Evolutionary conservation across 805 yeast species (phyloP).

Genomic region (Schwanniomyces occidentalis): DNA sequence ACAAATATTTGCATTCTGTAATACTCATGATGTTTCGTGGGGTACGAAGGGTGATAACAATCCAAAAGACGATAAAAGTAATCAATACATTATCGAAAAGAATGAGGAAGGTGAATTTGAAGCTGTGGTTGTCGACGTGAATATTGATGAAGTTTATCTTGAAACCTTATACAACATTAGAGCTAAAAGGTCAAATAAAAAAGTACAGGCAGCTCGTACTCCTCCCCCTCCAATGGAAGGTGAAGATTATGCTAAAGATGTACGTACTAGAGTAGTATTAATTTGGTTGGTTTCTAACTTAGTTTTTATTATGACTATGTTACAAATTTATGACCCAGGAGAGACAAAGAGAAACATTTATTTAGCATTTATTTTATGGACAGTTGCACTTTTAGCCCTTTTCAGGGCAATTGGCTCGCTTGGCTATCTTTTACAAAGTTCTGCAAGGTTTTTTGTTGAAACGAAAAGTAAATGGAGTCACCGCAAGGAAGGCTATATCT

Average conservation of each 20-base stretch:
- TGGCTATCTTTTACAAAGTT: conserved; percentile 54
- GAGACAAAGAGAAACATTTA: conserved; percentile 64
- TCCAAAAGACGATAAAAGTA: conserved; percentile 60
- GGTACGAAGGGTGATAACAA: conserved; percentile 95
- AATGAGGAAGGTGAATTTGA: conserved; percentile 77
- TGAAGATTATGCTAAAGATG: conserved; percentile 91
- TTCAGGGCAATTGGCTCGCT: conserved; percentile 83
- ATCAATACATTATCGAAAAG: conserved; percentile 79
- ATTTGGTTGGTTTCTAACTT: conserved; percentile 88
- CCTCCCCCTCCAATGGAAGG: conserved; percentile 33
- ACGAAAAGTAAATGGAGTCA: conserved; percentile 43
- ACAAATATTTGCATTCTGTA: conserved; percentile 95
- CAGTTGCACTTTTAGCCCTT: conserved; percentile 81
- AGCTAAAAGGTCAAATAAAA: conserved; percentile 63
- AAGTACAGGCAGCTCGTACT: conserved; percentile 41
- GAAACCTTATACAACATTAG: conserved; percentile 72
- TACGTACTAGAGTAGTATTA: conserved; percentile 93
- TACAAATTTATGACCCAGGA: conserved; percentile 75
- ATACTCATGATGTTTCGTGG: conserved; percentile 98
- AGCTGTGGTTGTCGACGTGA: conserved; percentile 79
- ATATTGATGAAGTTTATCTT: conserved; percentile 80
- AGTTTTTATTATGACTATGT: conserved; percentile 80
- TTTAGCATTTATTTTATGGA: conserved; percentile 83
- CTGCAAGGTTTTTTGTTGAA: conserved; percentile 39
- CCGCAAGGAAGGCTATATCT: conserved; percentile 37